Percentiles rank a stretch among this genome's conserved stretches.
Evolutionary conservation across 2,329 filamentous ascomycete genomes (phyloP).

Genomic region (Penicillium corylophilum): DNA sequence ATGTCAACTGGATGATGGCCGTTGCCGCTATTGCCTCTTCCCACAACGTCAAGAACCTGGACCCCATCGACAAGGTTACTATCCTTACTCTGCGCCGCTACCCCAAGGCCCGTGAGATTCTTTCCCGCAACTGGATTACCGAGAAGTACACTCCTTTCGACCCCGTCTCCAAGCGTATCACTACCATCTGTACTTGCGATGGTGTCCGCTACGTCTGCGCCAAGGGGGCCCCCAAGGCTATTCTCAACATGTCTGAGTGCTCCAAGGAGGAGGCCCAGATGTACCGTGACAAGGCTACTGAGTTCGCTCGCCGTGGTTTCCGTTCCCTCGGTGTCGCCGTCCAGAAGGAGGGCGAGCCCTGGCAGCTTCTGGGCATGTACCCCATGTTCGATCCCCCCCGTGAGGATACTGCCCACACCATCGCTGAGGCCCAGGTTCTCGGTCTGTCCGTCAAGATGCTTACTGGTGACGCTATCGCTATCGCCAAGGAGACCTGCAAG

Average conservation of each 20-base stretch:
- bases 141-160: slow-evolving; percentile 72
- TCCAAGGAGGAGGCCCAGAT: slow-evolving; percentile 62
- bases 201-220: slow-evolving; percentile 70
- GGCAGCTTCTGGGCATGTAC: slow-evolving; percentile 73
- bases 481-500: slow-evolving; percentile 79
- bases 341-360: slow-evolving; percentile 72
- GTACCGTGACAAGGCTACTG: slow-evolving; percentile 70
- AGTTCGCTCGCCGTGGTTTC: slow-evolving; percentile 78
- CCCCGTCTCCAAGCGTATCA: slow-evolving; percentile 77
- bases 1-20: slow-evolving; percentile 84
- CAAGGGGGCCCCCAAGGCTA: slow-evolving; percentile 76
- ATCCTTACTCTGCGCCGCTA: slow-evolving; percentile 74
- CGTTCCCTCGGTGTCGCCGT: slow-evolving; percentile 75
- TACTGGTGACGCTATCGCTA: slow-evolving; percentile 76
- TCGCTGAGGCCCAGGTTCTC: slow-evolving; percentile 71
- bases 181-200: slow-evolving; percentile 66
- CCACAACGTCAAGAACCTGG: slow-evolving; percentile 75
- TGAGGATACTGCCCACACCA: slow-evolving; percentile 74
- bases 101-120: slow-evolving; percentile 73
- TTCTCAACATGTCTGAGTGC: slow-evolving; percentile 68
- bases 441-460: slow-evolving; percentile 79
- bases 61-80: slow-evolving; percentile 77
- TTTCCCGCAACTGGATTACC: slow-evolving; percentile 71
- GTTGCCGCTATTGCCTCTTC: slow-evolving; percentile 74
- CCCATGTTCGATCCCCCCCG: slow-evolving; percentile 79